Conservation (phyloP, 2,329 filamentous ascomycete genomes). For the Elsinoe arachidis region DNA sequence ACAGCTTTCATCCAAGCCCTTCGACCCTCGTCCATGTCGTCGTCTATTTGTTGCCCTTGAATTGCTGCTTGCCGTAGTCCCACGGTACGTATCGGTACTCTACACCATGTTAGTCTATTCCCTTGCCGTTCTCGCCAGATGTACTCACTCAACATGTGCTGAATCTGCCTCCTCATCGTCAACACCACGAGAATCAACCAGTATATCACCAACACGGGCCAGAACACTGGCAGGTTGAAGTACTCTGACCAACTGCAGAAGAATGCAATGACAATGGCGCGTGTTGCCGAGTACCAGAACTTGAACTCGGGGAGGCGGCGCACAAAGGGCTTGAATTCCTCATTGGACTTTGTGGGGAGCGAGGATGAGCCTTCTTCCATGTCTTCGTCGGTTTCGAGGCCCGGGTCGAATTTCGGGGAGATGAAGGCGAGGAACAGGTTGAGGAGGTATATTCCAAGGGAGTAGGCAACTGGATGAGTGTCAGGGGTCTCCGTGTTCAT, state of each 20-base stretch:
- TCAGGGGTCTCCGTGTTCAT: neutral
- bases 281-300: constrained; percentile 96
- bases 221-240: constrained; percentile 97
- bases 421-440: constrained; percentile 99
- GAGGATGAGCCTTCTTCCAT: constrained; percentile 85
- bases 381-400: constrained; percentile 86
- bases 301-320: constrained; percentile 96
- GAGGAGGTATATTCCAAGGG: constrained; percentile 94
- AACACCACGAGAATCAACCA: constrained; percentile 95
- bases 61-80: constrained; percentile 33
- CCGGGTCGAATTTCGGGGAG: constrained; percentile 96
- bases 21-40: neutral
- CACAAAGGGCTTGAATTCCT: constrained; percentile 97
- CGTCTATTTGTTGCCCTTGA: constrained; percentile 22
- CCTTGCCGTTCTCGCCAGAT: constrained; percentile 27
- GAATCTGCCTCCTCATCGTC: constrained; percentile 98
- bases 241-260: constrained; percentile 85
- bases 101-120: neutral
- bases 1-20: neutral
- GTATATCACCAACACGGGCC: constrained; percentile 96
- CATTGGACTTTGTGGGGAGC: constrained; percentile 88
- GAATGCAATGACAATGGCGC: constrained; percentile 75
- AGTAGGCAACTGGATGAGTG: constrained; percentile 71
- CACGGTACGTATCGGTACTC: constrained; percentile 30
- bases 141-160: constrained; percentile 98